Percentiles rank a stretch among this genome's conserved stretches.
These are phyloP conservation scores for Piper betle DNA, from an alignment of 164 flowering plant genomes.

Conservation along the genomic window DNA sequence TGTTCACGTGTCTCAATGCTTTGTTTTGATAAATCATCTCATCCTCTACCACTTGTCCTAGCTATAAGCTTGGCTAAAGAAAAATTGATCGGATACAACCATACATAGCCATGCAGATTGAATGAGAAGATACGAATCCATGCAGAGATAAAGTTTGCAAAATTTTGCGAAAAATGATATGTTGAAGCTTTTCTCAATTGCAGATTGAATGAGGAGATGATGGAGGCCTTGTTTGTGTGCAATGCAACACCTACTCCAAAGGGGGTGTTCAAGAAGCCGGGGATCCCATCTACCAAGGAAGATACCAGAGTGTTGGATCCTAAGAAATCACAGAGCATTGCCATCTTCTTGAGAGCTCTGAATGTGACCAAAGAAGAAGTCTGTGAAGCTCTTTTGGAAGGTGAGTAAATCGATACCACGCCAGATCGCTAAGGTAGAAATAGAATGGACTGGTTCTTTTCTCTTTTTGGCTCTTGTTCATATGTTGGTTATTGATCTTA, in stretches of 20 bases:
- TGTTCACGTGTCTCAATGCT: too few species aligned
- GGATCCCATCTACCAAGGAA: conserved; percentile 36
- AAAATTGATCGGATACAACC: too few species aligned
- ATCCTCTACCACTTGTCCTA: too few species aligned
- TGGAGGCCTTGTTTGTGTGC: conserved; percentile 57
- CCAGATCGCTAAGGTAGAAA: too few species aligned
- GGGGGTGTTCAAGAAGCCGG: conserved; percentile 24
- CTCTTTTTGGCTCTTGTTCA: neutral
- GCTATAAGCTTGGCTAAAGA: too few species aligned
- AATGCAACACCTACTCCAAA: conserved; percentile 21
- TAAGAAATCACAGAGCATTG: conserved; percentile 84
- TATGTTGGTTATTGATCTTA: conserved; percentile 2
- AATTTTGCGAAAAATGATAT: too few species aligned
- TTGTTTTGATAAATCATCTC: too few species aligned
- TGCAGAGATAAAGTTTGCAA: too few species aligned
- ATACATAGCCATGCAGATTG: too few species aligned
- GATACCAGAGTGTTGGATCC: conserved; percentile 82
- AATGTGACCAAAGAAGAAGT: conserved; percentile 89
- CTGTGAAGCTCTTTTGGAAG: conserved; percentile 80
- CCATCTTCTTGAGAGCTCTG: conserved; percentile 70
- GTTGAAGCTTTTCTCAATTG: too few species aligned
- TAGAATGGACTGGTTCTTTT: neutral
- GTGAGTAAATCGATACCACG: too few species aligned
- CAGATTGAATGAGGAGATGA: conserved; percentile 94
- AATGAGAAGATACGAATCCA: too few species aligned